Evolutionary conservation across 441 rosid genomes (phyloP).

Genomic region (Populus hybrid): DNA sequence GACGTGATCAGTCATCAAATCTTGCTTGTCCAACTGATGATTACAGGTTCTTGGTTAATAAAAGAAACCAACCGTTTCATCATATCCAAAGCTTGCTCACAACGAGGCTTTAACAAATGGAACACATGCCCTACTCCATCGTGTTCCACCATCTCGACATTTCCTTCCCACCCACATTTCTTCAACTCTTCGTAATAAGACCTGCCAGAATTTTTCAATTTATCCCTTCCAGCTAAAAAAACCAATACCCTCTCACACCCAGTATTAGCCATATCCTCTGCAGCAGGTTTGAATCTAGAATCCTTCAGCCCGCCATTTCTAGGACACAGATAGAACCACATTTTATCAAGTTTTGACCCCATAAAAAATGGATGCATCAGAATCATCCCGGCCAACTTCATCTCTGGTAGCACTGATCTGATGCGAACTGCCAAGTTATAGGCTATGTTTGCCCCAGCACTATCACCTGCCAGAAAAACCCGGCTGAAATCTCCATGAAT

Average conservation of each 20-base stretch:
- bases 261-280: conserved; percentile 20
- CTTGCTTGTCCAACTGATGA: background rate
- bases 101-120: conserved; percentile 22
- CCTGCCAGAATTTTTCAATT: conserved; percentile 13
- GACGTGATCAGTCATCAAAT: background rate
- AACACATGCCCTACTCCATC: conserved; percentile 31
- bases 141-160: conserved; percentile 25
- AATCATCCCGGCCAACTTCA: conserved; percentile 20
- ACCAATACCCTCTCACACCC: conserved; percentile 33
- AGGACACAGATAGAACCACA: conserved; percentile 32
- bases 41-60: conserved; percentile 12
- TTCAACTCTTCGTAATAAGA: conserved; percentile 28
- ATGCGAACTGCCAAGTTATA: conserved; percentile 11
- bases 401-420: conserved; percentile 17
- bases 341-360: conserved; percentile 23
- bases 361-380: conserved; percentile 33
- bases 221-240: conserved; percentile 32
- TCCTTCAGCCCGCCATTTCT: conserved; percentile 26
- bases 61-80: conserved; percentile 20
- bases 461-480: conserved; percentile 27
- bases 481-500: conserved; percentile 15
- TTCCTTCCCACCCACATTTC: conserved; percentile 33
- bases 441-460: conserved; percentile 29
- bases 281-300: conserved; percentile 21
- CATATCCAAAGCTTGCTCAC: conserved; percentile 23